Evolutionary conservation across 495 filamentous ascomycete species (phyloP), one percentile per base, ranked within the genome.

Genomic region (Penicilliopsis zonata): DNA sequence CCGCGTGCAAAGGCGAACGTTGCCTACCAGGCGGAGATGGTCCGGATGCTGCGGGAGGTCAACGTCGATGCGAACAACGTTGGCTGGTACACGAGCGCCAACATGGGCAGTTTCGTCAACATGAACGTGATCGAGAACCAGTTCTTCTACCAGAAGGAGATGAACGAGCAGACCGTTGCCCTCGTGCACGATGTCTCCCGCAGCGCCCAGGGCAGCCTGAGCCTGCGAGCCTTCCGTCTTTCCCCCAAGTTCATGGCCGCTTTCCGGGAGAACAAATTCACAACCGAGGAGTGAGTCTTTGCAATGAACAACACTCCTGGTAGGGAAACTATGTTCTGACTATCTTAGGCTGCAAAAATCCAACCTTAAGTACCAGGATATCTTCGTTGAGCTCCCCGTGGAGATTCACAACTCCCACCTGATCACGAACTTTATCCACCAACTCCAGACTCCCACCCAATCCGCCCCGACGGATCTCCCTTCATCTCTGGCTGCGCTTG

Each of bases 1-100:
- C 90, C 90, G 36, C 75, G 90, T 33, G 78, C 86, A 13, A 98
- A 96, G 66, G 70, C 82, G 30, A 95, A 94, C 52, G 67, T 74
- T 10, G 64, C 62, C 37, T 98, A 98, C 57, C 87, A 94, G 63
- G 81, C 78, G 38, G 92, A 98, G 61, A 96, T 96, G 90, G 86
- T 98, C 53, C 80, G 83, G 42, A 87, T 86, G 57, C 67, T 98
- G 22, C 76, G 86, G 50, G 92, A 95, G 58, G 92, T 98, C 44
- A 98, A 98, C 52, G 82, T 96, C 34, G 90, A 98, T 56, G 90
- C 90, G 40, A 93, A 96, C 65, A 94, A 85, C 45, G 86, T 92
- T 34, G 90, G 90, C 36, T 98, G 88, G 88, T 98, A 98, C 61
- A 94, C 85, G 34, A 95, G 86, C 59, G 86, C 88, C 37, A 94